Percentiles rank a stretch among this genome's conserved stretches.
These are phyloP conservation scores for Silene conica DNA, from an alignment of 148 eudicot genomes.

Conservation along the genomic window DNA sequence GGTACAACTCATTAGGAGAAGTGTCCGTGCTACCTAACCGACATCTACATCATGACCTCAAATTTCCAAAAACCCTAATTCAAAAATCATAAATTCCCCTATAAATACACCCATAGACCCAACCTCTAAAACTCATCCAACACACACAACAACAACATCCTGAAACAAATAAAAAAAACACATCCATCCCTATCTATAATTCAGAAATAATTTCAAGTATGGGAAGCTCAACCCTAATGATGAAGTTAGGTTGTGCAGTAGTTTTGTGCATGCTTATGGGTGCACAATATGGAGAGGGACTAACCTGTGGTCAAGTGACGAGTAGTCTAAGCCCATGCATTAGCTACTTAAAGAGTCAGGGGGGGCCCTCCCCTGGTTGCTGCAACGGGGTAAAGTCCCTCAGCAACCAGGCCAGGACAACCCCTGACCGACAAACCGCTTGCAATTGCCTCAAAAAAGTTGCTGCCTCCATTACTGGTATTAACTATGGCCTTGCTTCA, in stretches of 20 bases:
- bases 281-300: conserved; percentile 31
- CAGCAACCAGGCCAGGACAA: conserved; percentile 18
- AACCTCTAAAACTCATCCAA: neutral
- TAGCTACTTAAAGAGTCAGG: conserved; percentile 17
- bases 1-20: too few relatives aligned
- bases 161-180: too few relatives aligned
- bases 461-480: conserved; percentile 1
- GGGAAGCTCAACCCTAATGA: conserved; percentile 10
- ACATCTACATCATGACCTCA: too few relatives aligned
- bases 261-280: conserved; percentile 31
- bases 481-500: conserved; percentile 22
- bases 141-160: neutral
- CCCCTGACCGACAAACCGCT: conserved; percentile 25
- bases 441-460: conserved; percentile 35
- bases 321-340: conserved; percentile 23
- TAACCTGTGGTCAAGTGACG: conserved; percentile 30
- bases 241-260: conserved; percentile 25
- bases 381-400: conserved; percentile 27
- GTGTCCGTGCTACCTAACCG: too few relatives aligned
- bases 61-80: too few relatives aligned
- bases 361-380: conserved; percentile 7
- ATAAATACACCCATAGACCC: too few relatives aligned
- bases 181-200: too few relatives aligned
- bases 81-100: too few relatives aligned
- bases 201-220: too few relatives aligned